phyloP scores from a whole-genome alignment of 169 alveolate species.

The Miamiensis avidus region DNA sequence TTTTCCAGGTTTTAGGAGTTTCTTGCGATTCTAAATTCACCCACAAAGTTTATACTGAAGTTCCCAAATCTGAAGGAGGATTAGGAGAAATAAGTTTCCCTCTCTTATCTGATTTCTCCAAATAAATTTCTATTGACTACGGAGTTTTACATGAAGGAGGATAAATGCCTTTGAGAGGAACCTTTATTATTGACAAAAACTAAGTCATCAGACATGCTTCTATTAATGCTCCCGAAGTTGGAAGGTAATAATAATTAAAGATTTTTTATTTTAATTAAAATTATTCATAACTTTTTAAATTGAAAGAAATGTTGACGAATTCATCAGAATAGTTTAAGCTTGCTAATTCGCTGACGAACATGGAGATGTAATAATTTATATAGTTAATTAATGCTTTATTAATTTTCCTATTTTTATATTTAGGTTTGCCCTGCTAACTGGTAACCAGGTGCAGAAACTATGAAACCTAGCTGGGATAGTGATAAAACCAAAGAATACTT shows the following conservation, averaged over 20 bases:
- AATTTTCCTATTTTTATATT: too few species aligned
- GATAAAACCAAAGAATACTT: constrained; percentile 19
- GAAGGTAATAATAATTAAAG: constrained; percentile 11
- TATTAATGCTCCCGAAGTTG: constrained; percentile 60
- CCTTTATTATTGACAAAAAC: constrained; percentile 60
- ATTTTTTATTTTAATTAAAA: too few species aligned
- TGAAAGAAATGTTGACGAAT: constrained; percentile 59
- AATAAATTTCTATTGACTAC: constrained; percentile 89
- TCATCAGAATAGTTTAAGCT: constrained; percentile 58
- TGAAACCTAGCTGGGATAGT: constrained; percentile 54
- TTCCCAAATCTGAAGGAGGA: constrained; percentile 96
- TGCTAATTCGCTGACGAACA: constrained; percentile 63
- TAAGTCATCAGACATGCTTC: constrained; percentile 51
- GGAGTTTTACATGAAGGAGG: constrained; percentile 85
- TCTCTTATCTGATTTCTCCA: constrained; percentile 91
- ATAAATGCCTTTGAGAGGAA: constrained; percentile 50
- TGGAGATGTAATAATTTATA: constrained; percentile 63
- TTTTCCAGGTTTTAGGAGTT: constrained; percentile 87
- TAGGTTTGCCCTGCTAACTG: constrained; percentile 45
- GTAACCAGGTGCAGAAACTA: constrained; percentile 57
- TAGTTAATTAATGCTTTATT: too few species aligned
- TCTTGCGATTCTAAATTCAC: constrained; percentile 96
- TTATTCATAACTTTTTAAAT: too few species aligned
- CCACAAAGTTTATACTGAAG: constrained; percentile 95
- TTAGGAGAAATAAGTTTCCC: constrained; percentile 94